Evolutionary conservation across 768 basidiomycete species (phyloP).

Genomic region (Paxillus involutus): DNA sequence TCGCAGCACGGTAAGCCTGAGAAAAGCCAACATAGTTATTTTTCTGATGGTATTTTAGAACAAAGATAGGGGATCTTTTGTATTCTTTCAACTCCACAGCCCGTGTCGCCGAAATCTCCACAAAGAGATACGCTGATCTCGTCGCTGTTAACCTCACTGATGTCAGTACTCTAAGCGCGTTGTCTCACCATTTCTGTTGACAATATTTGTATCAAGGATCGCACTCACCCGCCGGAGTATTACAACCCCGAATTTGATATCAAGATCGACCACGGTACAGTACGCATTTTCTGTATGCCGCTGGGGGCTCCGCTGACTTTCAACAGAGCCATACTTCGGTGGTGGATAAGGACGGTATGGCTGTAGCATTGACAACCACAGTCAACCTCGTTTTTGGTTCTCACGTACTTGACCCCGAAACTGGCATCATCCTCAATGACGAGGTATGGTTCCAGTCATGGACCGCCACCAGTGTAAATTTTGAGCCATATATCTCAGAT

Average conservation of each 20-base stretch:
- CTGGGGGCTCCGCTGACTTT: conserved; percentile 3
- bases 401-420: conserved; percentile 79
- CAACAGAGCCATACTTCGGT: conserved; percentile 80
- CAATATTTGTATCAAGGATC: conserved; percentile 49
- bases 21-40: not conserved
- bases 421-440: conserved; percentile 88
- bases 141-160: conserved; percentile 78
- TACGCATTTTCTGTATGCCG: conserved; percentile 6
- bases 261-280: conserved; percentile 83
- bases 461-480: not conserved
- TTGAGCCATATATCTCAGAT: conserved; percentile 42
- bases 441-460: conserved; percentile 47
- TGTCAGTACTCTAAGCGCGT: conserved; percentile 44
- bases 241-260: conserved; percentile 84
- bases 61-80: conserved; percentile 77
- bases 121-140: conserved; percentile 62
- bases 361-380: conserved; percentile 82
- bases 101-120: conserved; percentile 63
- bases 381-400: conserved; percentile 92
- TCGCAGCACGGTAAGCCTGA: conserved; percentile 54
- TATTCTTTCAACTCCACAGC: conserved; percentile 53
- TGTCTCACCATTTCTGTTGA: conserved; percentile 4
- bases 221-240: conserved; percentile 77
- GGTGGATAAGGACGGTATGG: conserved; percentile 84
- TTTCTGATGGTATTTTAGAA: conserved; percentile 45